A percentile compares a stretch with the other conserved stretches of the same genome.
These are phyloP conservation scores for Ochetophila trinervis DNA, from an alignment of 306 rosid genomes.

Conservation along the genomic window DNA sequence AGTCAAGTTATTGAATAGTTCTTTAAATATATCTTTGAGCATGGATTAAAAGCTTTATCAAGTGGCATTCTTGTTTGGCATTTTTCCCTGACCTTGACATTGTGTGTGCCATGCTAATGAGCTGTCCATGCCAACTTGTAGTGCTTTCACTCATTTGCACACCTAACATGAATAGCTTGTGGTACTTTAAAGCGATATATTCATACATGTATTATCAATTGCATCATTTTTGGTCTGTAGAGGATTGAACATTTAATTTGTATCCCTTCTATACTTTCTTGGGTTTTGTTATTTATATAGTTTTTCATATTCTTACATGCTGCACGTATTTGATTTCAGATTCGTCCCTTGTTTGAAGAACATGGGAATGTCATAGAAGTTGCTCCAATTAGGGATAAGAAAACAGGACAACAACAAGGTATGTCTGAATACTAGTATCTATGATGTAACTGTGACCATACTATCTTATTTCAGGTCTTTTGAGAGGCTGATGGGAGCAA, in stretches of 20 bases:
- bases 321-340: conserved; percentile 35
- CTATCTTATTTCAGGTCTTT: conserved; percentile 74
- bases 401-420: conserved; percentile 98
- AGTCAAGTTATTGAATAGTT: neutral
- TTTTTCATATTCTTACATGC: neutral
- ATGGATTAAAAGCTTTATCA: neutral
- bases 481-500: conserved; percentile 87
- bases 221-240: neutral
- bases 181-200: neutral
- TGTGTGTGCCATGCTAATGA: too few relatives aligned
- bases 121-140: too few relatives aligned
- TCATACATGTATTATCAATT: neutral
- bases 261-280: neutral
- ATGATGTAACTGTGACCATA: conserved; percentile 38
- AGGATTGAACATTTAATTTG: neutral
- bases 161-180: too few relatives aligned
- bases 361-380: conserved; percentile 96
- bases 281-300: neutral
- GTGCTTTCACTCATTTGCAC: too few relatives aligned
- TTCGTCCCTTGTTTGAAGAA: conserved; percentile 86
- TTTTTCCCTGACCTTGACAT: neutral
- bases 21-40: neutral
- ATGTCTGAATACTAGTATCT: conserved; percentile 33
- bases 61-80: conserved; percentile 6
- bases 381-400: conserved; percentile 84